phyloP scores from a whole-genome alignment of 495 filamentous ascomycete genomes.

The Acidiella bohemica region DNA sequence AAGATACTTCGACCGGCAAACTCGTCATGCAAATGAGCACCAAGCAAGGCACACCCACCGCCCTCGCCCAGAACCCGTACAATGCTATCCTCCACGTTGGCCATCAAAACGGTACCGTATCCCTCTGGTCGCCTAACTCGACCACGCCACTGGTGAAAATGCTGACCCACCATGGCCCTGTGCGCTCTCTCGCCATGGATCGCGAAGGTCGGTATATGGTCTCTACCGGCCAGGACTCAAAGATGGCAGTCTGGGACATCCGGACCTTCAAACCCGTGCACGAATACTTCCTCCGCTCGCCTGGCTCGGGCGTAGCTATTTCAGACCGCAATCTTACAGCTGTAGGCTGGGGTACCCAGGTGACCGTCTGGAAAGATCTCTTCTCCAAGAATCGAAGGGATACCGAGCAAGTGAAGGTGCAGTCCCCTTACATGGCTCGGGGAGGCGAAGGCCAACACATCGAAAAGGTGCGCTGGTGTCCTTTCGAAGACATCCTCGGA shows the following conservation, averaged over 20 bases:
- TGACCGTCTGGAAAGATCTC: conserved; percentile 77
- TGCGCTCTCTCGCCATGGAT: conserved; percentile 73
- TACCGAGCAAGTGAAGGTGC: conserved; percentile 52
- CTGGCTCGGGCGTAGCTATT: conserved; percentile 73
- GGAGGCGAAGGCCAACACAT: conserved; percentile 73
- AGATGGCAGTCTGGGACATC: conserved; percentile 94
- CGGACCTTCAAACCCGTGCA: conserved; percentile 87
- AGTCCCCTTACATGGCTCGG: conserved; percentile 86
- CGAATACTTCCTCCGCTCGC: conserved; percentile 73
- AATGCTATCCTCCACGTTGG: conserved; percentile 87
- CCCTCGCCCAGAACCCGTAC: conserved; percentile 72
- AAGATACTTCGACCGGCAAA: conserved; percentile 84
- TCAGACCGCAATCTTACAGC: conserved; percentile 77
- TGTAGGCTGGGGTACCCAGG: conserved; percentile 83
- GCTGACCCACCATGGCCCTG: conserved; percentile 88
- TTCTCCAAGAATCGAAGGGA: conserved; percentile 54
- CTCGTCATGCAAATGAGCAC: conserved; percentile 74
- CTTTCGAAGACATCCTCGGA: conserved; percentile 85
- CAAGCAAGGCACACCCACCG: conserved; percentile 66
- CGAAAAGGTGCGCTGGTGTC: conserved; percentile 78
- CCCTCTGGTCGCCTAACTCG: conserved; percentile 91
- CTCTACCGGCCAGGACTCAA: conserved; percentile 74
- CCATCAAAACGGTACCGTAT: conserved; percentile 87
- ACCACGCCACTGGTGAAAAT: conserved; percentile 79
- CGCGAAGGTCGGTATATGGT: conserved; percentile 92